phyloP scores from a whole-genome alignment of 305 asterid genomes.

The Rubia balearica region DNA sequence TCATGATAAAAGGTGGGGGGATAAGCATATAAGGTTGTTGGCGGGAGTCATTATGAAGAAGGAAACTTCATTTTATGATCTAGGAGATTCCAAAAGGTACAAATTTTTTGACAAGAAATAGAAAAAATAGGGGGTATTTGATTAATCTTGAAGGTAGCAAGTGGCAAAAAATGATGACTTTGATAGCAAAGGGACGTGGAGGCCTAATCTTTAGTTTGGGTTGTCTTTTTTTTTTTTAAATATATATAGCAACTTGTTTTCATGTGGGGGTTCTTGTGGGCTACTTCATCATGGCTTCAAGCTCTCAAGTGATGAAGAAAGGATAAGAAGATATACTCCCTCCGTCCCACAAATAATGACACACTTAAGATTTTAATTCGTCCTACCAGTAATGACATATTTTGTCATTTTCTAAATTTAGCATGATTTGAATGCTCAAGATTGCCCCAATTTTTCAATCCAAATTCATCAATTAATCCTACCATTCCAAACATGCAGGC shows the following conservation, averaged over 20 bases:
- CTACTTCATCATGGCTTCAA: slow-evolving; percentile 18
- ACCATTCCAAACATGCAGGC: no score
- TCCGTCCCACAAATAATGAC: no score
- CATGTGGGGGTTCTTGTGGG: slow-evolving; percentile 7
- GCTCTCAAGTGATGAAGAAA: slow-evolving; percentile 14
- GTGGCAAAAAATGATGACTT: slow-evolving; percentile 5
- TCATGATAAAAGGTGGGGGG: slow-evolving; percentile 11
- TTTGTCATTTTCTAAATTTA: no score
- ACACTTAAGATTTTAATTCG: no score
- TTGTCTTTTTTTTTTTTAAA: slow-evolving; percentile 22
- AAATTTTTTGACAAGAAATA: slow-evolving; percentile 11
- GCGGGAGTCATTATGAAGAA: slow-evolving; percentile 17
- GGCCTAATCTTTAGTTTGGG: slow-evolving; percentile 22
- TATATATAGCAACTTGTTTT: slow-evolving; percentile 23
- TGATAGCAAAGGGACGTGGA: slow-evolving; percentile 22
- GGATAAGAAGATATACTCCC: slow-evolving; percentile 12
- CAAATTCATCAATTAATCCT: no score
- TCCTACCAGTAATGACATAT: no score
- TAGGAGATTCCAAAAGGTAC: slow-evolving; percentile 7
- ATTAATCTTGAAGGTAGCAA: background rate
- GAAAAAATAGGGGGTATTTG: slow-evolving; percentile 1
- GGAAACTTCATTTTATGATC: slow-evolving; percentile 8
- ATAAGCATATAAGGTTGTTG: slow-evolving; percentile 23
- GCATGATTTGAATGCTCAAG: no score
- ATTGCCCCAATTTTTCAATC: no score